Base-by-base conservation (phyloP, 306 rosid genomes). In the Leucaena leucocephala region DNA sequence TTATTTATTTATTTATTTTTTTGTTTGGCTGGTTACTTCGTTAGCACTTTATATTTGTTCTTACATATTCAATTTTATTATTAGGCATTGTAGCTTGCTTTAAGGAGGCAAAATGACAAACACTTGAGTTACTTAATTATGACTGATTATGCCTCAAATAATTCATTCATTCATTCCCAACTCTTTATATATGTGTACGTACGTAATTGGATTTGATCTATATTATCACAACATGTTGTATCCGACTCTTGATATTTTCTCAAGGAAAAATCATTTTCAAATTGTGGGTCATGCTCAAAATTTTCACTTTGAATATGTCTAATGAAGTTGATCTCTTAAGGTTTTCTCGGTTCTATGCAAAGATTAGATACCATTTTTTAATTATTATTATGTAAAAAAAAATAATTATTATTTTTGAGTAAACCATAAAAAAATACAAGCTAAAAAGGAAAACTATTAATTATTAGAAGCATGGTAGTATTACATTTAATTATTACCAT, bases 21-120 rank as follows among this genome's bases (percentile, higher is more conserved):
- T n/a, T 7, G 8, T 8, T 19, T 55, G 61, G 13, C 33, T 66
- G 71, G 10, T 66, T 66, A 9, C 49, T 39, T 66, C 71, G n/a
- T 40, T 40, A 40, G 34, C 49, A 66, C 22, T 65, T 65, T 16
- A 16, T 65, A 65, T 63, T 63, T 63, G 68, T 13, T 63, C 43
- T 65, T 17, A 65, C 27, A 38, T 8, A 38, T 36, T 8, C 46
- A 6, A 64, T 64, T 61, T 22, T 27, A 57, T 19, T 11, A 64
- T 64, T 64, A 4, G 46, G 17, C 46, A 64, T 36, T 4, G 43
- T 64, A 64, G 70, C 46, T 38, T 64, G 44, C 70, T 64, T 64
- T 65, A 15, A 65, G 48, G 45, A 65, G 70, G 70, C 46, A 36
- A 65, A 65, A 38, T 65, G 70, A 38, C 70, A 65, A 17, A 38